Conservation (phyloP, 2,329 filamentous ascomycete genomes). For the Clonostachys sp. region DNA sequence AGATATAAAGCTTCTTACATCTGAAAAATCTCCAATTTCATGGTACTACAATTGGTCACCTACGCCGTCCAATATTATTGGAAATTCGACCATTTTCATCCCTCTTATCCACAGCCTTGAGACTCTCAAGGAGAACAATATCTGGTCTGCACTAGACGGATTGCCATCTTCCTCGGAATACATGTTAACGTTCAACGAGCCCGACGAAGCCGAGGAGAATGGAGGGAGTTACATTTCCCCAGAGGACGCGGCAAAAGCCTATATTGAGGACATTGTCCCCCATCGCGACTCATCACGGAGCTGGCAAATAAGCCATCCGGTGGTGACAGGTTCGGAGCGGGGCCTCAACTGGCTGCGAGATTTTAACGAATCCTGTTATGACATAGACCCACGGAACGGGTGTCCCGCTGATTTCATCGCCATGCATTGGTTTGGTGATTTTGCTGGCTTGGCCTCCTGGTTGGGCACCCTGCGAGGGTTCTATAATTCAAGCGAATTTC, state of each 20-base stretch:
- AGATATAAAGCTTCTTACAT: constrained; percentile 27
- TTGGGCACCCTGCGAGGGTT: constrained; percentile 24
- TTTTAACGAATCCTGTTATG: constrained; percentile 33
- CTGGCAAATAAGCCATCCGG: constrained; percentile 33
- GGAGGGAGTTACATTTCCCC: constrained; percentile 31
- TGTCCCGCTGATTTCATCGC: constrained; percentile 34
- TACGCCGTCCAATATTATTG: constrained; percentile 14
- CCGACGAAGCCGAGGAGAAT: constrained; percentile 28
- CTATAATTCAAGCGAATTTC: constrained; percentile 15
- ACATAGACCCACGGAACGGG: constrained; percentile 23
- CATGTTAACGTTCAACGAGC: constrained; percentile 34
- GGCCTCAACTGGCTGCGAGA: constrained; percentile 31
- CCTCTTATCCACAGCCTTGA: constrained; percentile 30
- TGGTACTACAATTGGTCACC: constrained; percentile 40
- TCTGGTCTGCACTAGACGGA: constrained; percentile 14
- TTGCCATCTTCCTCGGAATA: constrained; percentile 27
- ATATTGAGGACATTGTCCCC: constrained; percentile 28
- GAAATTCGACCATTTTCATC: constrained; percentile 22
- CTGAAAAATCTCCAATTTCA: constrained; percentile 25
- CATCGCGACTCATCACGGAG: constrained; percentile 15
- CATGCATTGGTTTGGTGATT: constrained; percentile 35
- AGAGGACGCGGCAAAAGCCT: constrained; percentile 28
- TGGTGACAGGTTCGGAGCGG: constrained; percentile 29
- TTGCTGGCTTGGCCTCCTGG: constrained; percentile 25
- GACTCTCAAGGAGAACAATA: constrained; percentile 17